Base-by-base conservation (phyloP, 805 yeast genomes). In the Wickerhamiella cacticola region DNA sequence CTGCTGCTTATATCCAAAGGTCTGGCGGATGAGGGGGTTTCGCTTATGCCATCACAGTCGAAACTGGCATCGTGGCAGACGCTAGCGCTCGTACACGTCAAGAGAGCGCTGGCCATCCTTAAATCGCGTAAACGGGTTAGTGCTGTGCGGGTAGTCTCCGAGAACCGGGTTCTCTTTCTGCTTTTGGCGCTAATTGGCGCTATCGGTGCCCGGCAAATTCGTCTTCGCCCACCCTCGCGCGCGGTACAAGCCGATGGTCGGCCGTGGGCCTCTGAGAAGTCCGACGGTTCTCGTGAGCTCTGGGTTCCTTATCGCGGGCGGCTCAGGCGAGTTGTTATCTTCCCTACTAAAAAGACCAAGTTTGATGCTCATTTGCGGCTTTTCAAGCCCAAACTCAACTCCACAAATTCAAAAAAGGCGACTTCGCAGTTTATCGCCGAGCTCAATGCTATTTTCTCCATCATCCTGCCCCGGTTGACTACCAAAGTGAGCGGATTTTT, bases 401-500 rank as follows among this genome's bases (percentile, higher is more conserved):
- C 38, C 15, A 28, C 38, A 23, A n/a, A 21, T 15, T 18, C 39
- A 8, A 25, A 34, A 19, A 22, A 25, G 8, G 54, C 73, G 48
- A 75, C 79, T 58, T 79, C 85, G 22, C 74, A 74, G 56, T 84
- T 86, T 56, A 63, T 84, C 50, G 76, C 76, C 51, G 94, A 87
- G 66, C 66, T 86, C 53, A 67, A 69, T 34, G 82, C 88, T 28
- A 74, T 88, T 35, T 82, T 94, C 81, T 73, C 76, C 56, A 82
- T 88, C 34, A 68, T 88, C 54, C 77, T 87, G n/a, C 96, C 96
- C 0, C 75, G 74, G 46, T 60, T 82, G 51, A 71, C 74, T 50
- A 77, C 82, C 53, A 78, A 75, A 57, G 85, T 84, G 58, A 71
- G 86, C 0, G 70, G 76, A 16, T 65, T 84, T 41, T 65, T 88